Evolutionary conservation across 495 filamentous ascomycete species (phyloP), one percentile per base, ranked within the genome.

Genomic region (Aspergillus affinis): DNA sequence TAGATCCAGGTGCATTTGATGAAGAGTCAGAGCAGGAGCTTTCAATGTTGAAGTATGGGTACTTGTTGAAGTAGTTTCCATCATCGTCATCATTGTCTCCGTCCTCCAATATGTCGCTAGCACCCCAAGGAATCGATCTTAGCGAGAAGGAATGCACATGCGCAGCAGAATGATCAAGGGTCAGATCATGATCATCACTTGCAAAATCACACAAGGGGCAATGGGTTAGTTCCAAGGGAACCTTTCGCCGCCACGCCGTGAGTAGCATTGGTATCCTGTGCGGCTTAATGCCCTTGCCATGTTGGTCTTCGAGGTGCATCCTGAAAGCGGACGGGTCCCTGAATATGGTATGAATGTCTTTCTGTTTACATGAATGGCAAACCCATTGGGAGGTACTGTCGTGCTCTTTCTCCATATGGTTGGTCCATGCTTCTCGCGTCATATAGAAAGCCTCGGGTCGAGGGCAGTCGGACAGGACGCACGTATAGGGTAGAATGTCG

Each of bases 401-500:
- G 49, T 62, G 60, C 1, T 54, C 55, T 8, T 18, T 62, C 1
- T 6, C 4, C 54, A 62, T 62, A 45, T 62, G 60, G 3, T 4
- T 13, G 29, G 48, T 12, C 60, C 60, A 62, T 15, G n/a, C 12
- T 13, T 54, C 45, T 47, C 50, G 48, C 15, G 32, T 49, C 1
- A 7, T 45, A 23, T 54, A 58, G 26, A 58, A 27, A 12, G 15
- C 36, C 6, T 54, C 55, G 8, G 55, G 50, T 1, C 41, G 13
- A 20, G 54, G 48, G 19, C 60, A 62, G 15, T 44, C 60, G 6
- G 48, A 30, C 6, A 62, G 41, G 41, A 62, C 47, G 30, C 60
- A 62, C 15, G 60, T 62, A 41, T 58, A 62, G 6, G 60, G 60
- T 27, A 54, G 12, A 44, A 62, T 23, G 17, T 62, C 60, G 21